Conservation (phyloP, 2,329 filamentous ascomycete species). For the Daldinia eschscholtzii region DNA sequence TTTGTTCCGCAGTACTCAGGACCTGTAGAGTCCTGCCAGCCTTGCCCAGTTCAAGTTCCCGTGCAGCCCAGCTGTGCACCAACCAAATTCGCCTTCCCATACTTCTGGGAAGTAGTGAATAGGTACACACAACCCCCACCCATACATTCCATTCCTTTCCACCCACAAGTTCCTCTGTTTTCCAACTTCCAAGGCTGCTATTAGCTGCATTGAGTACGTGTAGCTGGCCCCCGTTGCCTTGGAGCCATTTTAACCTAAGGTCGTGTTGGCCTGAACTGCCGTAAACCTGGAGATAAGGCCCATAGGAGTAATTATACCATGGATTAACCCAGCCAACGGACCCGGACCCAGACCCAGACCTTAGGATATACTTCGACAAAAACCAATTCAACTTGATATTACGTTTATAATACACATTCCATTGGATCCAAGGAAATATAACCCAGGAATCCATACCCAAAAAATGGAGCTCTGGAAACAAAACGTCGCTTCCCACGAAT, state of each 20-base stretch:
- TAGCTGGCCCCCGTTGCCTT: conserved; percentile 30
- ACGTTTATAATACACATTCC: conserved; percentile 44
- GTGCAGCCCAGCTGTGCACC: conserved; percentile 55
- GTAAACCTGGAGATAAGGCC: conserved; percentile 31
- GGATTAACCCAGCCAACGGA: conserved; percentile 27
- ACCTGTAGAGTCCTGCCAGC: conserved; percentile 54
- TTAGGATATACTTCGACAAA: conserved; percentile 36
- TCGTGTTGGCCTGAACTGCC: conserved; percentile 34
- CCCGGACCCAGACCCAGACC: conserved; percentile 23
- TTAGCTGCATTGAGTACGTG: conserved; percentile 52
- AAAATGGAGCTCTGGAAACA: conserved; percentile 39
- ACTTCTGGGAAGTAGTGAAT: conserved; percentile 65
- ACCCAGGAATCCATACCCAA: conserved; percentile 33
- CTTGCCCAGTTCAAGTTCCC: conserved; percentile 48
- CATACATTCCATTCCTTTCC: conserved; percentile 64
- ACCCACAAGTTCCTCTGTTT: conserved; percentile 66
- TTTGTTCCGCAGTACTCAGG: conserved; percentile 62
- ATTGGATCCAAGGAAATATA: conserved; percentile 39
- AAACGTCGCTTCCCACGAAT: conserved; percentile 29
- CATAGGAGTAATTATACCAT: conserved; percentile 28
- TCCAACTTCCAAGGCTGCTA: conserved; percentile 65
- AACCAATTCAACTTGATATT: conserved; percentile 36
- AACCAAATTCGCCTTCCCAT: conserved; percentile 62
- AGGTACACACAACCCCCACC: conserved; percentile 64
- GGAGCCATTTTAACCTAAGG: conserved; percentile 34